Percentiles rank a stretch among this genome's conserved stretches.
Conservation (phyloP, 345 rosid genomes). For the Trapa incisa region DNA sequence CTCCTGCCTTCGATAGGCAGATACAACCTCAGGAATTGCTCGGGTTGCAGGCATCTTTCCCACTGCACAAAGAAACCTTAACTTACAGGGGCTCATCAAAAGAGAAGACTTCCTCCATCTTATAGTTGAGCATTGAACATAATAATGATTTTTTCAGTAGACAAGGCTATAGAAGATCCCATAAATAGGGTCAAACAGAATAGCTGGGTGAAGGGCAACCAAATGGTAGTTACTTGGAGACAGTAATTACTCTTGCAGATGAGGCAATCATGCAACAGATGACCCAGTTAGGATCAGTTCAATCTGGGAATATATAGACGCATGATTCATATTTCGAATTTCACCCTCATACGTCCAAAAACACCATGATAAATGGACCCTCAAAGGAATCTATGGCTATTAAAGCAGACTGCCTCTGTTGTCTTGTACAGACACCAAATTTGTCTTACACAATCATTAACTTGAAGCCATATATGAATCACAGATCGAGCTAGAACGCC, state of each 20-base stretch:
- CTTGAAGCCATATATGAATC: not conserved
- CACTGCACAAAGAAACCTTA: constrained; percentile 28
- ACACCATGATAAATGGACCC: not conserved
- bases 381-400: not conserved
- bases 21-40: constrained; percentile 37
- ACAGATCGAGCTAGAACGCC: not conserved
- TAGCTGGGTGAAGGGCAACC: not conserved
- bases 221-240: not conserved
- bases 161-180: not conserved
- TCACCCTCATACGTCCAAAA: not conserved
- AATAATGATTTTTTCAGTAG: not conserved
- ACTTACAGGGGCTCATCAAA: not conserved
- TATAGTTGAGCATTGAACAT: not conserved
- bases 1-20: constrained; percentile 42
- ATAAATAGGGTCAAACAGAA: not conserved
- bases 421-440: not conserved
- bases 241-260: not conserved
- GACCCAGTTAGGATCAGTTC: not conserved
- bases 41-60: constrained; percentile 56
- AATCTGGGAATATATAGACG: not conserved
- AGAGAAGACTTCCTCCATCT: not conserved
- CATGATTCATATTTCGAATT: not conserved
- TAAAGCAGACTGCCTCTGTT: not conserved
- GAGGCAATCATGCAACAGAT: too few relatives aligned
- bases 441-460: not conserved